Percentiles rank a stretch among this genome's conserved stretches.
phyloP scores from a whole-genome alignment of 129 eudicot species.

The Daucus carota region DNA sequence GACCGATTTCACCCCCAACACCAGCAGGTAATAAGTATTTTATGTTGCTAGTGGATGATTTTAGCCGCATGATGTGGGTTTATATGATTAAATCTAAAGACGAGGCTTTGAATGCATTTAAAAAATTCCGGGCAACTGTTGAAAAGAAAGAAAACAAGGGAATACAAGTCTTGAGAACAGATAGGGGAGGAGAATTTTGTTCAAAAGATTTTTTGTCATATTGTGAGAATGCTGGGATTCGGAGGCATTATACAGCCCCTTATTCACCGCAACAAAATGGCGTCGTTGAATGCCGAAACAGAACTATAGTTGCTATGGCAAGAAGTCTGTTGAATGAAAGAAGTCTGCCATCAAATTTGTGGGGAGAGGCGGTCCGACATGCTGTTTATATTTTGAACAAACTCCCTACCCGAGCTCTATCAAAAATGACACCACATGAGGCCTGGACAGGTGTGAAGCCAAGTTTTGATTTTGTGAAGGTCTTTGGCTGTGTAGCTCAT shows the following conservation, averaged over 20 bases:
- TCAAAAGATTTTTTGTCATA: too few species aligned
- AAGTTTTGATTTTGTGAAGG: neutral
- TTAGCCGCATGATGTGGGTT: neutral
- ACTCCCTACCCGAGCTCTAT: neutral
- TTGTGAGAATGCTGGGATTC: too few species aligned
- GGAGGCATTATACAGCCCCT: neutral
- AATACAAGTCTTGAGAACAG: too few species aligned
- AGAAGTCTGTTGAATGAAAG: neutral
- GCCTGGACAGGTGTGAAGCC: neutral
- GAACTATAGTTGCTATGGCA: neutral
- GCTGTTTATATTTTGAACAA: neutral
- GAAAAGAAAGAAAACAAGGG: too few species aligned
- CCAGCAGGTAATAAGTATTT: neutral
- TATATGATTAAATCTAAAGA: neutral
- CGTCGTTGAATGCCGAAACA: neutral
- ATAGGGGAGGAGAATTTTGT: too few species aligned
- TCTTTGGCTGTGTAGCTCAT: neutral
- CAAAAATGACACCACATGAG: neutral
- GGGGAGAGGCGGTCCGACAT: neutral
- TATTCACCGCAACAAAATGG: neutral
- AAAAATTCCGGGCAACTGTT: too few species aligned
- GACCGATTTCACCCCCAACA: neutral
- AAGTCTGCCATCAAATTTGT: neutral
- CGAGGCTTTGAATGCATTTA: neutral
- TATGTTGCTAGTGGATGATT: neutral